Base-by-base conservation (phyloP, 257 asterid species). In the Nicotiana obtusifolia region DNA sequence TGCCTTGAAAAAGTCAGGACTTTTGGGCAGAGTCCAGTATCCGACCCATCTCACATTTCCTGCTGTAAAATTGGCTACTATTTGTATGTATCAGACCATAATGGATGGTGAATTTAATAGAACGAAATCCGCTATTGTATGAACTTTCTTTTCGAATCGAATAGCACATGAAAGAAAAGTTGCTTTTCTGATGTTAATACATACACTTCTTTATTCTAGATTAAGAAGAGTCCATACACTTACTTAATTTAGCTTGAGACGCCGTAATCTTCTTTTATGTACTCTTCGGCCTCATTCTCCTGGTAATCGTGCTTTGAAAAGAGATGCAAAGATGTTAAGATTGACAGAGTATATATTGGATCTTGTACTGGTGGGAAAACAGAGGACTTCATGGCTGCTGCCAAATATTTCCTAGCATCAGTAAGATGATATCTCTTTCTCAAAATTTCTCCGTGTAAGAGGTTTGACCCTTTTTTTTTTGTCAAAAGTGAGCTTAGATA, bases 331-430 rank as follows among this genome's bases (percentile, higher is more conserved):
- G 97, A 94, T 83, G 97, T 94, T 87, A 92, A 95, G 83, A 95
- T 93, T 60, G 98, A 93, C 85, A 88, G 99, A 86, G 99, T 95
- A 19, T 95, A 95, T 77, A 94, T 94, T 80, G 99, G 99, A 83
- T 95, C 98, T 64, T 95, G 99, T 86, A 94, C 98, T 77, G 97
- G 99, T 90, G 98, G 97, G 19, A 95, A 95, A 86, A 92, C 97
- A 3, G 98, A 95, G 86, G 99, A 95, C 89, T 95, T 95, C 86
- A 89, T 94, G 97, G 98, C 97, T 80, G 98, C 97, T 81, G 99
- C 99, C 44, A 95, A 89, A 92, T 88, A 92, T 80, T 89, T 95
- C 64, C 95, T 91, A 79, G 97, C 97, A 80, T 88, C 97, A 76
- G 98, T 94, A 90, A 84, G 91, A 35, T 78, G 53, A 78, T 61